Conservation (phyloP, 1,284 basidiomycete species). For the Puccinia hordei region DNA sequence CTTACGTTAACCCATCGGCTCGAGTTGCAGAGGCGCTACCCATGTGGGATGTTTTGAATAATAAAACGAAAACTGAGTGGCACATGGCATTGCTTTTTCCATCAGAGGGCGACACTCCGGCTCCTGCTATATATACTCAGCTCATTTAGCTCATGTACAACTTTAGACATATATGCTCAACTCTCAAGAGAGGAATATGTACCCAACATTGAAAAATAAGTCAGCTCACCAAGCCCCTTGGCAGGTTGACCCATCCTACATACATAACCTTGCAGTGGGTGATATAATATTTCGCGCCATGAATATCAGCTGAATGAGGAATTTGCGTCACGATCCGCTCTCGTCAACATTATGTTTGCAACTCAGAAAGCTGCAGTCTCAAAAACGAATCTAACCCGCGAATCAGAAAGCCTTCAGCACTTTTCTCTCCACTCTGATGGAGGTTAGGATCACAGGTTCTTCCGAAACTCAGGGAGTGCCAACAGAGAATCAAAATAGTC, state of each 20-base stretch:
- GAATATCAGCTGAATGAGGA: too few relatives aligned
- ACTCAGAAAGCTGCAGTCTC: too few relatives aligned
- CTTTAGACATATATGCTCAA: neutral
- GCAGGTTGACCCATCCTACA: neutral
- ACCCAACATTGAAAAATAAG: neutral
- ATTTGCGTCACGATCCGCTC: neutral
- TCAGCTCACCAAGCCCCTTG: neutral
- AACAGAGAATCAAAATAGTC: neutral
- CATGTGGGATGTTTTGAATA: neutral
- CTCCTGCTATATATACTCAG: neutral
- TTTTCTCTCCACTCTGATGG: neutral
- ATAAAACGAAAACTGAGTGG: neutral
- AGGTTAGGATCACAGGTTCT: neutral
- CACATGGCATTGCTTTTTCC: neutral
- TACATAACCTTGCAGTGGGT: neutral
- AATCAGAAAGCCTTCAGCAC: neutral
- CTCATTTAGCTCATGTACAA: neutral
- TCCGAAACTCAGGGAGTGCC: neutral
- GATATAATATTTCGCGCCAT: neutral
- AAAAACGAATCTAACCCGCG: neutral
- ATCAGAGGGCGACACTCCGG: neutral
- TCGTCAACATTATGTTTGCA: too few relatives aligned
- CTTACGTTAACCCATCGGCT: neutral
- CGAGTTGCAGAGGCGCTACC: neutral
- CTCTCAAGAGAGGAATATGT: neutral